phyloP scores from a whole-genome alignment of 768 basidiomycete species.

The Fomitopsis pulvina region DNA sequence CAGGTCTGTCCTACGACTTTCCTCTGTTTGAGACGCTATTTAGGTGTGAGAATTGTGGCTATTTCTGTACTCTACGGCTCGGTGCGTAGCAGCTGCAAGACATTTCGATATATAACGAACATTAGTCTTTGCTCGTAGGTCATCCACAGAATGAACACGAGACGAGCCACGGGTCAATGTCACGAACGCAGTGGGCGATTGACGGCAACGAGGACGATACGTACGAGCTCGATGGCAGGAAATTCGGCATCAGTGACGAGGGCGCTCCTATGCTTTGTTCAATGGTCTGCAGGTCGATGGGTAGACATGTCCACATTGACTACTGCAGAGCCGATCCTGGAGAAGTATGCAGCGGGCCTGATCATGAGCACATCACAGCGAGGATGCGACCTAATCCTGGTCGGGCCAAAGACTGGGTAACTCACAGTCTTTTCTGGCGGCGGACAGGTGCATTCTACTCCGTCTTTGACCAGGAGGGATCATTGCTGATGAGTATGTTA shows the following conservation, averaged over 20 bases:
- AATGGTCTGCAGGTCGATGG: constrained; percentile 46
- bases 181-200: constrained; percentile 47
- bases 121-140: constrained; percentile 26
- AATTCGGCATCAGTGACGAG: constrained; percentile 46
- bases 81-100: no score
- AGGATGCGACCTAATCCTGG: constrained; percentile 40
- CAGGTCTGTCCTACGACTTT: background rate
- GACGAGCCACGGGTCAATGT: constrained; percentile 60
- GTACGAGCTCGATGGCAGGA: constrained; percentile 49
- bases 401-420: constrained; percentile 45
- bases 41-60: constrained; percentile 51
- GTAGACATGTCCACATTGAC: constrained; percentile 51
- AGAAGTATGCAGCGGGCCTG: constrained; percentile 34
- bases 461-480: background rate
- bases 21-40: no score
- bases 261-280: constrained; percentile 63
- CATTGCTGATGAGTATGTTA: no score
- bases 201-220: constrained; percentile 43
- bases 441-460: constrained; percentile 40
- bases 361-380: constrained; percentile 39
- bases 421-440: constrained; percentile 50
- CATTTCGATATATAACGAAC: background rate
- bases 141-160: constrained; percentile 58
- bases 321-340: constrained; percentile 40
- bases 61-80: constrained; percentile 50